Evolutionary conservation across 2,329 filamentous ascomycete genomes (phyloP).

Genomic region (Scortechinia acanthostroma): DNA sequence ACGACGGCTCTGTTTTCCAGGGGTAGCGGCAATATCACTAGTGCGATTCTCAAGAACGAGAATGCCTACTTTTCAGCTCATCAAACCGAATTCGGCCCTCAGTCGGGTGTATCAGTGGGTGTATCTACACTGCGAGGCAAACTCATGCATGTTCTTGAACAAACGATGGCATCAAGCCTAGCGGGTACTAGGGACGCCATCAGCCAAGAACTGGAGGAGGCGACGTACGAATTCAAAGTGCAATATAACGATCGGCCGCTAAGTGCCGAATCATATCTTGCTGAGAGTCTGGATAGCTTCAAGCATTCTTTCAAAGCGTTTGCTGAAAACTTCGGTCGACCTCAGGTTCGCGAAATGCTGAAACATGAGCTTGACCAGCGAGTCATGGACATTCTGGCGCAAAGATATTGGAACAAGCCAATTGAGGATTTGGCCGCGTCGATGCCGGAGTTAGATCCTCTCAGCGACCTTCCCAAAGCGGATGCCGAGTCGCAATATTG

Average conservation of each 20-base stretch:
- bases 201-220: constrained; percentile 88
- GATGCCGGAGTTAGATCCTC: constrained; percentile 56
- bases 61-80: constrained; percentile 79
- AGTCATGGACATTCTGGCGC: constrained; percentile 84
- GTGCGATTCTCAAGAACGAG: constrained; percentile 81
- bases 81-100: constrained; percentile 70
- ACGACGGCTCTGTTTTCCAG: constrained; percentile 71
- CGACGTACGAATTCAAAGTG: constrained; percentile 97
- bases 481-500: constrained; percentile 82
- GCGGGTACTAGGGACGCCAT: constrained; percentile 87
- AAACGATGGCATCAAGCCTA: constrained; percentile 91
- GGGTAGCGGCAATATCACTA: constrained; percentile 71
- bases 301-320: constrained; percentile 97
- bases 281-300: constrained; percentile 89
- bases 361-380: constrained; percentile 92
- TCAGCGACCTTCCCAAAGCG: constrained; percentile 75
- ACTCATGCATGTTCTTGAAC: constrained; percentile 91
- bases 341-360: constrained; percentile 80
- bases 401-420: constrained; percentile 95
- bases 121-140: constrained; percentile 86
- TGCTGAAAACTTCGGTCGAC: constrained; percentile 78
- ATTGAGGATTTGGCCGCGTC: constrained; percentile 49
- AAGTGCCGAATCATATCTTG: constrained; percentile 91
- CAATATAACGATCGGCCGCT: constrained; percentile 96
- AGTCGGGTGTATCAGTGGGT: constrained; percentile 69